Base-by-base conservation (phyloP, 2,329 filamentous ascomycete genomes). In the Hypoxylon sp. region DNA sequence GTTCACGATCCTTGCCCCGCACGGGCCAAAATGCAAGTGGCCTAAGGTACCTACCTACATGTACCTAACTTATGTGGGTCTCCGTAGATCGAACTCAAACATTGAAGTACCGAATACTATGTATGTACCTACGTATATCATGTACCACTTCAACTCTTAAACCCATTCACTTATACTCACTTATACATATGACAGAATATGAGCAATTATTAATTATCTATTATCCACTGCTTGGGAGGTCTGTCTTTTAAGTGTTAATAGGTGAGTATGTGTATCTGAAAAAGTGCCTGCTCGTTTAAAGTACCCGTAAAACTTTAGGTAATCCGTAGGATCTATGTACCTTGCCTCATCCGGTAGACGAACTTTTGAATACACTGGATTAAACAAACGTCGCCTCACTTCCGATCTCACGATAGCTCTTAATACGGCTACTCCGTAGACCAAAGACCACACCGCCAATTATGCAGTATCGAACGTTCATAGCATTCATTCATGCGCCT, bases 1-100 rank as follows among this genome's bases (percentile, higher is more conserved):
- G 5, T 45, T 67, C 45, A 21, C 61, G 65, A 67, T 60, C 53
- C 60, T 57, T 11, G 45, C 30, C 63, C 53, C 67, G 66, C 66
- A 68, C 66, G 21, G 66, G 58, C 62, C 51, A 17, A 48, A 52
- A 57, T 50, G 36, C 52, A 59, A 59, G 49, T 38, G 32, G 48
- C 58, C 25, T 45, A 55, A 55, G 52, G 52, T 58, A 49, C 43
- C 53, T 52, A 49, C n/a, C n/a, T n/a, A n/a, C n/a, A n/a, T n/a
- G n/a, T n/a, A n/a, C n/a, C n/a, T n/a, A n/a, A n/a, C 17, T 30
- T 45, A 28, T 50, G 28, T 23, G 51, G 46, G 28, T 11, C 55
- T 38, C 14, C 10, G 49, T 60, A 50, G 46, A 60, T 60, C 56
- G 11, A 50, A 41, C 43, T 34, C 30, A 59, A 59, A n/a, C n/a